A percentile compares a stretch with the other conserved stretches of the same genome.
Conservation (phyloP, 306 rosid species). For the Oxytropis ochrocephala region DNA sequence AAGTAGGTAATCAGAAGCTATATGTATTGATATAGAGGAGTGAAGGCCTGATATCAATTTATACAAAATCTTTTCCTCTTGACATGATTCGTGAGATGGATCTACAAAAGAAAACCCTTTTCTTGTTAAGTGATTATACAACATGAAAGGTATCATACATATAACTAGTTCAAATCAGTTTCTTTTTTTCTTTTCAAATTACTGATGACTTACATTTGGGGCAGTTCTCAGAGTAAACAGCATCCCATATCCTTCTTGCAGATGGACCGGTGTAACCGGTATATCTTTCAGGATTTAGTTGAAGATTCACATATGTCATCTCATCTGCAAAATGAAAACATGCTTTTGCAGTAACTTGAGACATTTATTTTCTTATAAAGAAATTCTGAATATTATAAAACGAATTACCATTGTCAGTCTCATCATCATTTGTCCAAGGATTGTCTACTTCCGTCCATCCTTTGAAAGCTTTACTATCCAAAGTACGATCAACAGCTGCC, state of each 20-base stretch:
- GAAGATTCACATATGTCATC: slow-evolving; percentile 95
- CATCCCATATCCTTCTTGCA: slow-evolving; percentile 95
- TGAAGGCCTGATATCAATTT: slow-evolving; percentile 98
- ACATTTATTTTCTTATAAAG: background rate
- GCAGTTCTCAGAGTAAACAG: slow-evolving; percentile 88
- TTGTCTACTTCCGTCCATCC: slow-evolving; percentile 87
- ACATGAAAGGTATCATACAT: slow-evolving; percentile 15
- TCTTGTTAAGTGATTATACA: background rate
- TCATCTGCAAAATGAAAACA: slow-evolving; percentile 51
- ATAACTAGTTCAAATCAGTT: no score
- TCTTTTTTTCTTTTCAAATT: slow-evolving; percentile 14
- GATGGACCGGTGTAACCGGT: slow-evolving; percentile 92
- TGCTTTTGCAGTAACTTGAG: background rate
- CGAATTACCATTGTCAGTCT: slow-evolving; percentile 84
- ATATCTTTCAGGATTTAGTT: slow-evolving; percentile 86
- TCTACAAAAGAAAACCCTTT: slow-evolving; percentile 33
- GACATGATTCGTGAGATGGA: slow-evolving; percentile 71
- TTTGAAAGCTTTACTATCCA: slow-evolving; percentile 75
- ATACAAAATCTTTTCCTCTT: slow-evolving; percentile 86
- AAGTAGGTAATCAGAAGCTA: slow-evolving; percentile 81
- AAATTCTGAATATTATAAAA: background rate
- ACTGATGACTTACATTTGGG: slow-evolving; percentile 67
- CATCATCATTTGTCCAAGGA: slow-evolving; percentile 93
- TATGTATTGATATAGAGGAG: slow-evolving; percentile 90
- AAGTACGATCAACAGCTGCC: slow-evolving; percentile 93